These are phyloP conservation scores for Eruca vesicaria DNA, from an alignment of 441 rosid species.

Conservation along the genomic window DNA sequence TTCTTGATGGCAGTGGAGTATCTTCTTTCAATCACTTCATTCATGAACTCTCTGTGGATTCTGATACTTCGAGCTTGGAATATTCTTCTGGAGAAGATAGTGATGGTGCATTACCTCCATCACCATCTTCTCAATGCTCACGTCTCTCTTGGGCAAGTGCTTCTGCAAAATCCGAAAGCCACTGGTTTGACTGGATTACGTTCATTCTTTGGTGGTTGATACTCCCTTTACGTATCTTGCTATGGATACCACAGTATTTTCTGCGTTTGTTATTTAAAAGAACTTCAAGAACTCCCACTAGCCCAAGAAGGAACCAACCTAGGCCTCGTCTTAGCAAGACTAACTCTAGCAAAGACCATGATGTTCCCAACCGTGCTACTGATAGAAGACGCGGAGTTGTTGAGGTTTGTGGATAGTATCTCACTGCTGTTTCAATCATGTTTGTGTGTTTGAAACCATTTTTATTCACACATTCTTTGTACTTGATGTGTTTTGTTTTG, in stretches of 20 bases:
- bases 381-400: conserved; percentile 96
- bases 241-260: conserved; percentile 51
- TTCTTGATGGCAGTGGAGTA: conserved; percentile 58
- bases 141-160: conserved; percentile 57
- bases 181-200: conserved; percentile 48
- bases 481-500: conserved; percentile 7
- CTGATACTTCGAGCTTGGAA: conserved; percentile 69
- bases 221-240: conserved; percentile 54
- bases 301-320: conserved; percentile 43
- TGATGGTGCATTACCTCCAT: conserved; percentile 54
- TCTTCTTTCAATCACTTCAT: conserved; percentile 93
- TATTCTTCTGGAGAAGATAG: conserved; percentile 92
- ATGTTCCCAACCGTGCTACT: conserved; percentile 69
- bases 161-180: conserved; percentile 41
- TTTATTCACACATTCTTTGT: conserved; percentile 6
- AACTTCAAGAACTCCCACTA: conserved; percentile 34
- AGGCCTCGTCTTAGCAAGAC: conserved; percentile 43
- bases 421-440: not conserved
- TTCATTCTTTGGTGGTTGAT: conserved; percentile 63
- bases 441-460: not conserved
- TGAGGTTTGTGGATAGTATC: conserved; percentile 60
- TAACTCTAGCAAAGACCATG: conserved; percentile 56
- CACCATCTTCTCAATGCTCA: conserved; percentile 78
- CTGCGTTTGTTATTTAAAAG: conserved; percentile 41
- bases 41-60: conserved; percentile 82